phyloP scores from a whole-genome alignment of 1,284 basidiomycete genomes.

The Puccinia hordei region DNA sequence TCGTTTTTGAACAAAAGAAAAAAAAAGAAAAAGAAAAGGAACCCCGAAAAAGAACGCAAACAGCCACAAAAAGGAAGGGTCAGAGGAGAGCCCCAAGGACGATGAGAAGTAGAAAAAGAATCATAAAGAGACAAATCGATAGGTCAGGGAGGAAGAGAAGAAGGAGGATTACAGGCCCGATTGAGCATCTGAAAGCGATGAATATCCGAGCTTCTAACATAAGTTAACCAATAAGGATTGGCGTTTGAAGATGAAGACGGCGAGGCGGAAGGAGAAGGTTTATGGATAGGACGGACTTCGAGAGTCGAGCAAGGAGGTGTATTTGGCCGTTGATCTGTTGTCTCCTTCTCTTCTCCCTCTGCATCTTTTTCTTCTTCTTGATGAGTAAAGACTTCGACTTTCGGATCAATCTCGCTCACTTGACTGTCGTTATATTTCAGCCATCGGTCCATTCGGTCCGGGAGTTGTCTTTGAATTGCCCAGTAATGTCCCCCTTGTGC shows the following conservation, averaged over 20 bases:
- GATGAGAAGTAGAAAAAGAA: too few species aligned
- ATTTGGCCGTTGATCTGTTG: too few species aligned
- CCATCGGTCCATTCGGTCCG: slow-evolving; percentile 75
- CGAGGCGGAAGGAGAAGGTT: too few species aligned
- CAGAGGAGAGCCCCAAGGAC: too few species aligned
- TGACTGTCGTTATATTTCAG: slow-evolving; percentile 69
- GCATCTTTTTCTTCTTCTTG: not conserved
- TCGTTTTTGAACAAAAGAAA: too few species aligned
- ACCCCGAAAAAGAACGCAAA: too few species aligned
- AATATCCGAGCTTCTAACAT: slow-evolving; percentile 1
- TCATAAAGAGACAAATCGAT: too few species aligned
- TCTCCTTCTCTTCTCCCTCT: too few species aligned
- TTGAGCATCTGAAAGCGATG: slow-evolving; percentile 34
- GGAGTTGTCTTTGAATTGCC: slow-evolving; percentile 80
- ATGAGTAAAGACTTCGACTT: slow-evolving; percentile 6
- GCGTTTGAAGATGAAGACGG: not conserved
- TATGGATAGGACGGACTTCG: too few species aligned
- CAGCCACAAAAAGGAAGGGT: too few species aligned
- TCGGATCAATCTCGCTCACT: slow-evolving; percentile 31
- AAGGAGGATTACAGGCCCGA: not conserved
- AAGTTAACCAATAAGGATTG: slow-evolving; percentile 44
- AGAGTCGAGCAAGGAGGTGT: too few species aligned
- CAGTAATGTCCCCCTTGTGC: slow-evolving; percentile 63
- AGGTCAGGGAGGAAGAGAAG: not conserved
- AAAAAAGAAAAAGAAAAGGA: too few species aligned